Percentiles rank a stretch among this genome's conserved stretches.
Evolutionary conservation across 305 asterid genomes (phyloP).

Genomic region (Withania somnifera): DNA sequence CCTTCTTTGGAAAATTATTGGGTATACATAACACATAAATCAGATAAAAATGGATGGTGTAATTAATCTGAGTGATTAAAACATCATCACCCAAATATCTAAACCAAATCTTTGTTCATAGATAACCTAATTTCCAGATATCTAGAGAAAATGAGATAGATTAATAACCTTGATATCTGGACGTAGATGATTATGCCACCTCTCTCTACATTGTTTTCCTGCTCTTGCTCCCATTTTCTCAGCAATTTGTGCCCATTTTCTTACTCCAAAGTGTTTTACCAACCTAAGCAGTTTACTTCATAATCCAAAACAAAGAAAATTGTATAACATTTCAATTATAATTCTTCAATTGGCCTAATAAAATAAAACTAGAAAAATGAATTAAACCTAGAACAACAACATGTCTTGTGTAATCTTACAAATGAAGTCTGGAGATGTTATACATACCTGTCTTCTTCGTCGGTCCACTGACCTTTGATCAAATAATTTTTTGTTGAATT

Average conservation of each 20-base stretch:
- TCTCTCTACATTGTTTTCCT: constrained; percentile 83
- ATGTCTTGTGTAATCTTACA: neutral
- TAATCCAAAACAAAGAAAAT: neutral
- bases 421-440: neutral
- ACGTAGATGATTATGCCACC: constrained; percentile 81
- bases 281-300: constrained; percentile 39
- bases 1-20: neutral
- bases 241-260: constrained; percentile 65
- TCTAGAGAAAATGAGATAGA: neutral
- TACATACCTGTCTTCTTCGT: constrained; percentile 59
- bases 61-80: neutral
- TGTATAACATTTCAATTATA: neutral
- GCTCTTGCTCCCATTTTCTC: constrained; percentile 51
- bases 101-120: neutral
- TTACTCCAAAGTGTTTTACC: constrained; percentile 56
- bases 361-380: neutral
- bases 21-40: neutral
- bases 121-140: neutral
- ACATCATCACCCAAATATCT: neutral
- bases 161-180: constrained; percentile 56
- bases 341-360: neutral
- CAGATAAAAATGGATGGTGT: neutral
- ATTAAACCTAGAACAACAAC: neutral
- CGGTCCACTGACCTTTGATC: constrained; percentile 68
- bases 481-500: constrained; percentile 5